phyloP scores from a whole-genome alignment of 768 basidiomycete species.

The Auriscalpium microsporum region DNA sequence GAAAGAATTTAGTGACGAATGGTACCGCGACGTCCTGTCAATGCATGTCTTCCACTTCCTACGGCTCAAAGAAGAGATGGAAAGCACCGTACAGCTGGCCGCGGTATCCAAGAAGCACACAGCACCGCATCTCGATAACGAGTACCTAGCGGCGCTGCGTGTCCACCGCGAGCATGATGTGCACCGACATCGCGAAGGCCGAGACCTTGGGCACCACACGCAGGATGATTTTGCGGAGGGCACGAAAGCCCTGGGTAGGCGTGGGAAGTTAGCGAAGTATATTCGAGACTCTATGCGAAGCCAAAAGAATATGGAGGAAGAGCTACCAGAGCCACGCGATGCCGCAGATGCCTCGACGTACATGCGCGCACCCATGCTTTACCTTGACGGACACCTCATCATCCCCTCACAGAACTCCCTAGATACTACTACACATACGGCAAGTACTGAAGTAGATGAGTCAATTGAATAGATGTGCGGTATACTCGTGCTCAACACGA shows the following conservation, averaged over 20 bases:
- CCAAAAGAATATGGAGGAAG: background rate
- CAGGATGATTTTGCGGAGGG: background rate
- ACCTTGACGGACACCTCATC: background rate
- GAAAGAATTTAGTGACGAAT: constrained; percentile 20
- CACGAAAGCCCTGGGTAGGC: background rate
- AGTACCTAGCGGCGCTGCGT: background rate
- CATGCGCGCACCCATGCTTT: background rate
- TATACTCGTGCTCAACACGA: no score
- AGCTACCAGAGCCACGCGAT: background rate
- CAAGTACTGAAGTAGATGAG: no score
- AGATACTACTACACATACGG: no score
- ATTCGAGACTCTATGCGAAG: background rate
- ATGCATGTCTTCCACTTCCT: constrained; percentile 26
- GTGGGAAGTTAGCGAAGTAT: background rate
- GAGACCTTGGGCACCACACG: background rate
- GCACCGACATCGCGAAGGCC: background rate
- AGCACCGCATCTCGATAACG: constrained; percentile 11
- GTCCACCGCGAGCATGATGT: background rate
- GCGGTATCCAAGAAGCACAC: constrained; percentile 17
- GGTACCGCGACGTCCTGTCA: constrained; percentile 22
- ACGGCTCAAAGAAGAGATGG: constrained; percentile 24
- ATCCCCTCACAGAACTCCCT: background rate
- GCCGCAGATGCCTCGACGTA: background rate
- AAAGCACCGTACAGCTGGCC: constrained; percentile 16
- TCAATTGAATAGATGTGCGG: no score